Percentiles rank a stretch among this genome's conserved stretches.
phyloP scores from a whole-genome alignment of 106 monocot species.

The Allium sativum region DNA sequence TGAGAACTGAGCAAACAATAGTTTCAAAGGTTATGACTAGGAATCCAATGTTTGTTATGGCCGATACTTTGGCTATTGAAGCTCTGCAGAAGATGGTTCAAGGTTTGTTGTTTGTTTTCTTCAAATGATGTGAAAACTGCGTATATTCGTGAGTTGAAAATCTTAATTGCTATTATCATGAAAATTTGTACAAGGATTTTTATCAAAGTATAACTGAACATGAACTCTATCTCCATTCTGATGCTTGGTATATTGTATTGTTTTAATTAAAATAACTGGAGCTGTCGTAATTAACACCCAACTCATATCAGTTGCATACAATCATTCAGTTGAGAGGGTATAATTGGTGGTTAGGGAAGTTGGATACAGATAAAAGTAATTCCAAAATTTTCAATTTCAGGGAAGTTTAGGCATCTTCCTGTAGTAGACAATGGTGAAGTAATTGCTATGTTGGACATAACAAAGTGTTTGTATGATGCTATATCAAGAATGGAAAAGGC shows the following conservation, averaged over 20 bases:
- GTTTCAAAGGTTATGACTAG: conserved; percentile 93
- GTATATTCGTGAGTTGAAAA: not conserved
- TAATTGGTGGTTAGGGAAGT: no score
- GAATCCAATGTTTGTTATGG: conserved; percentile 70
- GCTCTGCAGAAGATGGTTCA: conserved; percentile 98
- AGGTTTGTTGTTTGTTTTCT: conserved; percentile 32
- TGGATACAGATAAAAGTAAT: no score
- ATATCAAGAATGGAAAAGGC: conserved; percentile 97
- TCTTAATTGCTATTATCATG: no score
- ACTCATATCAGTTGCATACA: no score
- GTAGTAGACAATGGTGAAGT: conserved; percentile 97
- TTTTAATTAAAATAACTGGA: no score
- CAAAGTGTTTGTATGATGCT: conserved; percentile 96
- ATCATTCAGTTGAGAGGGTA: no score
- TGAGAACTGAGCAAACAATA: conserved; percentile 75
- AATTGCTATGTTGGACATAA: conserved; percentile 87
- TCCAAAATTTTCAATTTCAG: conserved; percentile 16
- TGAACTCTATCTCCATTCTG: no score
- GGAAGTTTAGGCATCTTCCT: conserved; percentile 97
- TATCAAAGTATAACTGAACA: no score
- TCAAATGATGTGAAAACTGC: not conserved
- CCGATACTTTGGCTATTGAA: conserved; percentile 73
- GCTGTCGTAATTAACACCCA: no score
- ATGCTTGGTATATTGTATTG: no score
- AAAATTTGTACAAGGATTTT: no score